These are phyloP conservation scores for Wickerhamiella kazuoi DNA, from an alignment of 805 yeast genomes.

Conservation along the genomic window DNA sequence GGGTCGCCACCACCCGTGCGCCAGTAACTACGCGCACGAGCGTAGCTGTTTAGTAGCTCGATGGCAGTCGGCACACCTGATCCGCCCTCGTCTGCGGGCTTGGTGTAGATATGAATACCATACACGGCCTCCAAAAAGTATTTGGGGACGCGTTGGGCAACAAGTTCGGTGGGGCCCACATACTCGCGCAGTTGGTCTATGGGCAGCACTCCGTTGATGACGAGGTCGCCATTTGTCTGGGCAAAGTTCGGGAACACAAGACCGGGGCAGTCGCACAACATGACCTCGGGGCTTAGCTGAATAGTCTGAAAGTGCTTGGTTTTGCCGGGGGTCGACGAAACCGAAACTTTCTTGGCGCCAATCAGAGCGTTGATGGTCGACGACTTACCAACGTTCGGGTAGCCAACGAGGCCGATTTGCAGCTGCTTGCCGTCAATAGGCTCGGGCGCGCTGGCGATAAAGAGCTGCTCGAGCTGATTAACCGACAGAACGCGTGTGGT, in stretches of 20 bases:
- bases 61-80: slow-evolving; percentile 72
- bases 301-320: slow-evolving; percentile 98
- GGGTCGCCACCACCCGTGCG: slow-evolving; percentile 87
- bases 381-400: slow-evolving; percentile 92
- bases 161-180: slow-evolving; percentile 73
- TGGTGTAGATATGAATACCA: slow-evolving; percentile 73
- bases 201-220: slow-evolving; percentile 96
- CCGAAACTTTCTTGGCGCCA: slow-evolving; percentile 95
- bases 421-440: slow-evolving; percentile 39
- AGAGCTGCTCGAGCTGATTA: slow-evolving; percentile 68
- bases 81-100: slow-evolving; percentile 73
- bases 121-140: slow-evolving; percentile 76
- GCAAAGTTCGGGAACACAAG: slow-evolving; percentile 96
- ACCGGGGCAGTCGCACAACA: slow-evolving; percentile 98
- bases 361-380: slow-evolving; percentile 95
- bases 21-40: slow-evolving; percentile 93
- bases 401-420: slow-evolving; percentile 92
- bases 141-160: slow-evolving; percentile 78
- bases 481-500: slow-evolving; percentile 58
- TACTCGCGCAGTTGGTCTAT: slow-evolving; percentile 90
- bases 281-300: slow-evolving; percentile 58
- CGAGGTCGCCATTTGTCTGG: slow-evolving; percentile 87
- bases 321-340: slow-evolving; percentile 96
- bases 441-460: slow-evolving; percentile 55
- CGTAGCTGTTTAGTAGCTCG: slow-evolving; percentile 79